Evolutionary conservation across 208 protist genomes (phyloP).

Genomic region (Ichthyophonus hoferi): DNA sequence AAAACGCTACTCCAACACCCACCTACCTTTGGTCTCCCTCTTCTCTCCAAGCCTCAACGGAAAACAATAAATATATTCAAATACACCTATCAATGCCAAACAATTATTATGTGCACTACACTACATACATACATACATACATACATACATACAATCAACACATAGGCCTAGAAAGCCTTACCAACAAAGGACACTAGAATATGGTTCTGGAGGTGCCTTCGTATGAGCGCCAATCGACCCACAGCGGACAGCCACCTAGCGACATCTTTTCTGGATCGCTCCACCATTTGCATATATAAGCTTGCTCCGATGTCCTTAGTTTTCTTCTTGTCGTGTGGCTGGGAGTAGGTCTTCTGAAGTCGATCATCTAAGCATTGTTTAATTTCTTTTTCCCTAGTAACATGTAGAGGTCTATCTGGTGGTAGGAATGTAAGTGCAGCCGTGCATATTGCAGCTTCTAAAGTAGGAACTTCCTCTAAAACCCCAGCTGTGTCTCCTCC

Average conservation of each 20-base stretch:
- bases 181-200: neutral
- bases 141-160: no score
- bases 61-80: no score
- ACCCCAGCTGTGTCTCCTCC: neutral
- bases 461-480: constrained; percentile 1
- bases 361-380: neutral
- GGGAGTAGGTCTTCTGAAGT: no score
- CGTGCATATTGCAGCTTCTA: neutral
- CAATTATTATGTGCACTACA: no score
- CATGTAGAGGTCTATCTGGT: neutral
- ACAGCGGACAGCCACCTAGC: neutral
- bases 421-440: neutral
- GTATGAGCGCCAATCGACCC: neutral
- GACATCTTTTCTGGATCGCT: neutral
- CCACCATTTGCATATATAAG: neutral
- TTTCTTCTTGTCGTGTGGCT: neutral
- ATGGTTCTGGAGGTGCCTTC: neutral
- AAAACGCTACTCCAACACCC: no score
- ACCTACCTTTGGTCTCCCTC: no score
- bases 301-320: neutral
- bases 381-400: neutral
- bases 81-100: no score
- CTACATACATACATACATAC: no score
- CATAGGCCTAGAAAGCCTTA: no score
- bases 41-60: no score